Evolutionary conservation across 495 filamentous ascomycete genomes (phyloP).

Genomic region (Aspergillus leporis): DNA sequence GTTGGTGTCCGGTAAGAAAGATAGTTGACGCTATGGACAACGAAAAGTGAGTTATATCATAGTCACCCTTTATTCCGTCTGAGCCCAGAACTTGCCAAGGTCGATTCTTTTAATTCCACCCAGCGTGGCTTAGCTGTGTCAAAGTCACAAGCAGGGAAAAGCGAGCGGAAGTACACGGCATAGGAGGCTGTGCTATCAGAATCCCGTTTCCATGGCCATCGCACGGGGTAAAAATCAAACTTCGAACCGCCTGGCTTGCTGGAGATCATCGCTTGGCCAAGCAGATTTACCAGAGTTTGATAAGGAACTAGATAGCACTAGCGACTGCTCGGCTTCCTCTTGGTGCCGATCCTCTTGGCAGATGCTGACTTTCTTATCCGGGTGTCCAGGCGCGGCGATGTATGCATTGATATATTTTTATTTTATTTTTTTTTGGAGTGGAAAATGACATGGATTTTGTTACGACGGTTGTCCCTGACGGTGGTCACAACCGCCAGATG

Average conservation of each 20-base stretch:
- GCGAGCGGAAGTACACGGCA: conserved; percentile 10
- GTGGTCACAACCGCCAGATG: background rate
- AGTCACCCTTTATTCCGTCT: background rate
- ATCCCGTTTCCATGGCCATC: conserved; percentile 3
- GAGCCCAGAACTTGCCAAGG: conserved; percentile 12
- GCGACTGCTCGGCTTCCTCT: conserved; percentile 16
- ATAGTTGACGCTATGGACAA: background rate
- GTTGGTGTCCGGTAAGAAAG: background rate
- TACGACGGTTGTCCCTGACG: background rate
- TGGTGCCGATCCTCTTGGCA: conserved; percentile 18
- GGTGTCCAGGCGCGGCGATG: conserved; percentile 14
- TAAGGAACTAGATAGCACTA: conserved; percentile 11
- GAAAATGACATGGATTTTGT: background rate
- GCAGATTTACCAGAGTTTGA: background rate
- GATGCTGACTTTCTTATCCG: background rate
- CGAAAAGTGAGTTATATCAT: background rate
- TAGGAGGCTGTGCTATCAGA: conserved; percentile 25
- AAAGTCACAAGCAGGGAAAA: conserved; percentile 8
- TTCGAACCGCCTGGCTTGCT: conserved; percentile 12
- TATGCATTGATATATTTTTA: background rate
- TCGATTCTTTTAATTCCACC: conserved; percentile 10
- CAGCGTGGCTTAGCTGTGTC: conserved; percentile 13
- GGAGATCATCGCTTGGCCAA: conserved; percentile 23
- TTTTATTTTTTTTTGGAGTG: background rate
- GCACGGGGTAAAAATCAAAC: conserved; percentile 17